Base-by-base conservation (phyloP, 208 protist species). In the Histomonas meleagridis region DNA sequence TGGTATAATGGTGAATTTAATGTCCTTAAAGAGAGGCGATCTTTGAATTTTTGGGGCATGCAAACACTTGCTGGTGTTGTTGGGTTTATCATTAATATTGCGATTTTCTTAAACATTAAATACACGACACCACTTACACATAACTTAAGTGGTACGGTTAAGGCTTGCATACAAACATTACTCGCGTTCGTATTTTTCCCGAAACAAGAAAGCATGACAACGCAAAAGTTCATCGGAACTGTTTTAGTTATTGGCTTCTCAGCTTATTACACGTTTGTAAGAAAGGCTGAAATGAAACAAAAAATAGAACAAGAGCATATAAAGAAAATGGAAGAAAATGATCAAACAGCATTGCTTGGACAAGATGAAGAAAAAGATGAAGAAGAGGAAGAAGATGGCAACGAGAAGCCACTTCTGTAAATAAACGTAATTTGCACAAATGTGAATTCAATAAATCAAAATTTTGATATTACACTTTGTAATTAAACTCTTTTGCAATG, bases 41-140 rank as follows among this genome's bases (percentile, higher is more conserved):
- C 79, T 40, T 12, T 43, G 0, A 78, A 76, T 26, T 95, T 94
- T 72, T 96, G 95, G 95, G 2, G 91, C 0, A 91, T 93, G 38
- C 94, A 94, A 92, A 94, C 93, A 16, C 38, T 95, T 46, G 90
- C 93, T 46, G 95, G 93, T 91, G 28, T 95, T 26, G 62, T 95
- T 28, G 95, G 95, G 12, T 94, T 93, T 43, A 28, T 93, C 0
- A 95, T 96, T 70, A 94, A 92, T 90, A 93, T 96, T 62, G 93
- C 93, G 32, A 92, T 93, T 26, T 93, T 94, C 49, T 70, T 95
- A 72, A 93, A 95, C 90, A 96, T 96, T 55, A 95, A 96, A 90
- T 55, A 79, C 81, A 96, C 95, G 0, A 91, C 62, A 9, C 94
- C 95, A 40, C 91, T 96, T 14, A 95, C 95, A 14, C 94, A 95